Evolutionary conservation across 352 stramenopile genomes (phyloP).

Genomic region (Pythium folliculosum): DNA sequence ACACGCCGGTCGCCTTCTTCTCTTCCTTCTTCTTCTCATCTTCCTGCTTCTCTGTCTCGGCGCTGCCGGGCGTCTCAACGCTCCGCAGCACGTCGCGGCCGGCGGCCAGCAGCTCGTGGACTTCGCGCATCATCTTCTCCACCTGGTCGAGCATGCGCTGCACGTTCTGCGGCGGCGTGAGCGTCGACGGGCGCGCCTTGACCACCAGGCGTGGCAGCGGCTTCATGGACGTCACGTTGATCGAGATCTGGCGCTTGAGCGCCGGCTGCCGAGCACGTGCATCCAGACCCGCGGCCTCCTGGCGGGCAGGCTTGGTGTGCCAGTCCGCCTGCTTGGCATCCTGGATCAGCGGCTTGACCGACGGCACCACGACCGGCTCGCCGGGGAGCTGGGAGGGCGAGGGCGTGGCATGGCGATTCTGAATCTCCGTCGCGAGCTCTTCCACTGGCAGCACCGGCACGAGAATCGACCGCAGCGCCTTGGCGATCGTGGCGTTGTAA

Average conservation of each 20-base stretch:
- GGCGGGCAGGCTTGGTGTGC: not conserved
- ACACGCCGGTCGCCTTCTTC: not conserved
- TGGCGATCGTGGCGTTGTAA: not conserved
- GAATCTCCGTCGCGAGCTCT: not conserved
- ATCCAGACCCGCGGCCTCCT: conserved; percentile 1
- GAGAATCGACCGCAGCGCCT: conserved; percentile 9
- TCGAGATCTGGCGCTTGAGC: conserved; percentile 17
- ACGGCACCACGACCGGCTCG: conserved; percentile 15
- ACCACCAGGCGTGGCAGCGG: conserved; percentile 22
- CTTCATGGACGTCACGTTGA: conserved; percentile 16
- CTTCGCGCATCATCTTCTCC: conserved; percentile 35
- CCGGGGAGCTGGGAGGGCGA: not conserved
- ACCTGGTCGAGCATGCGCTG: conserved; percentile 35
- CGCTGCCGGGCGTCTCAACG: conserved; percentile 4
- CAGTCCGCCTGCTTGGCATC: conserved; percentile 8
- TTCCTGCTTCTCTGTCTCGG: too few species aligned
- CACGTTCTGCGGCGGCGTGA: conserved; percentile 23
- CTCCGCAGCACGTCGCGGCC: conserved; percentile 21
- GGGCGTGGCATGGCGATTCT: too few species aligned
- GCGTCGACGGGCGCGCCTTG: conserved; percentile 24
- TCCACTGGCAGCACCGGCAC: conserved; percentile 14
- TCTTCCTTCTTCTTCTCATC: not conserved
- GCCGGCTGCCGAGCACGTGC: not conserved
- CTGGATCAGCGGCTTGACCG: conserved; percentile 17
- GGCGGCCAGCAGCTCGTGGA: conserved; percentile 26